Evolutionary conservation across 1,284 basidiomycete species (phyloP).

Genomic region (Rhodotorula sp.): DNA sequence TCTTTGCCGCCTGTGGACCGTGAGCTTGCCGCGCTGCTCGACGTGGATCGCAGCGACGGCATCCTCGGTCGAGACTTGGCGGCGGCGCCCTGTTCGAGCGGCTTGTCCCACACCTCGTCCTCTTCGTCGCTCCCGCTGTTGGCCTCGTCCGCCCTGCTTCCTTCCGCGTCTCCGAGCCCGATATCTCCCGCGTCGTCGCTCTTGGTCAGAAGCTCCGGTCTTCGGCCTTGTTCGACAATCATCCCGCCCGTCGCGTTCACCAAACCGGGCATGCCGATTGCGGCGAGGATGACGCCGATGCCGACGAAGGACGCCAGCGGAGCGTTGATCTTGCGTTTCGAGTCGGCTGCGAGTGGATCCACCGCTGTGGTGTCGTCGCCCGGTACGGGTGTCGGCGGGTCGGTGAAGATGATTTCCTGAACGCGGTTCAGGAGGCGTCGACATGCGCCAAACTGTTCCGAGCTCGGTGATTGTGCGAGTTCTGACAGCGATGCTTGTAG

Average conservation of each 20-base stretch:
- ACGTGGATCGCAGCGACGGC: slow-evolving; percentile 6
- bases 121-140: slow-evolving; percentile 39
- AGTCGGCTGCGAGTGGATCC: background rate
- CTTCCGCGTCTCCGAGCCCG: background rate
- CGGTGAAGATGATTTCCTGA: slow-evolving; percentile 95
- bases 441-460: slow-evolving; percentile 81
- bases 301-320: slow-evolving; percentile 77
- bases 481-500: slow-evolving; percentile 94
- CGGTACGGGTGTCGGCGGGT: slow-evolving; percentile 66
- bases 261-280: slow-evolving; percentile 73
- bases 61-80: background rate
- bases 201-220: slow-evolving; percentile 46
- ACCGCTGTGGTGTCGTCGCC: slow-evolving; percentile 1
- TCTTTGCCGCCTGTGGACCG: background rate
- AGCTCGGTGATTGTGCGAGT: slow-evolving; percentile 56
- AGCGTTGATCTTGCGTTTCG: slow-evolving; percentile 64
- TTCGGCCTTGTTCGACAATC: slow-evolving; percentile 82
- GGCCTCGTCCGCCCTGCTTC: background rate
- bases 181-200: slow-evolving; percentile 13
- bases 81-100: background rate
- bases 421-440: slow-evolving; percentile 88
- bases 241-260: slow-evolving; percentile 73
- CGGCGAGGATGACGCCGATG: slow-evolving; percentile 76
- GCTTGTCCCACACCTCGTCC: slow-evolving; percentile 28
- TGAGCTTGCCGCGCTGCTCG: slow-evolving; percentile 7